A percentile compares a stretch with the other conserved stretches of the same genome.
Conservation (phyloP, 1,284 basidiomycete species). For the Phellinidium pouzarii region DNA sequence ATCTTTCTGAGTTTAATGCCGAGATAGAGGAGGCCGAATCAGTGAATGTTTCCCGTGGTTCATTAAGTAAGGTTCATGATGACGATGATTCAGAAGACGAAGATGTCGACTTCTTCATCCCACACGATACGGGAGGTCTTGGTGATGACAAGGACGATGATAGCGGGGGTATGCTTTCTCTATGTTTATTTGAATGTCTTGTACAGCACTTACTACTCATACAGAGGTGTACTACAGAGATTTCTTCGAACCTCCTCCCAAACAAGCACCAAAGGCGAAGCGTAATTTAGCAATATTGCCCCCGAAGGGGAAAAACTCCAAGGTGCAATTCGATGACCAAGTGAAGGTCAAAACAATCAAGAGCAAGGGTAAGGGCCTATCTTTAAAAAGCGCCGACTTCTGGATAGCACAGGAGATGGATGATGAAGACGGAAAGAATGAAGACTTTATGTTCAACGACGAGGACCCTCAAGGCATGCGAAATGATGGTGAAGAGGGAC, state of each 20-base stretch:
- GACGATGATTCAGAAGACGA: constrained; percentile 40
- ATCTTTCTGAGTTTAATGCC: constrained; percentile 83
- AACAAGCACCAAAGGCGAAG: constrained; percentile 22
- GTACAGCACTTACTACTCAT: constrained; percentile 13
- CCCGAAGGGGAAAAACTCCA: constrained; percentile 23
- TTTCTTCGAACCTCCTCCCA: constrained; percentile 61
- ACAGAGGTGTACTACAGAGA: constrained; percentile 62
- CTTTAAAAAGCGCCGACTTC: constrained; percentile 33
- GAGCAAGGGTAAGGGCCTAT: constrained; percentile 54
- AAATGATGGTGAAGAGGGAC: constrained; percentile 28
- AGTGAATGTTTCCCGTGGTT: constrained; percentile 52
- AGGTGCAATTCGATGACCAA: constrained; percentile 75
- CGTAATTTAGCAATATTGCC: constrained; percentile 17
- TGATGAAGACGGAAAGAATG: constrained; percentile 22
- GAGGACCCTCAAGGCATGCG: constrained; percentile 22
- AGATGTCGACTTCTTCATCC: constrained; percentile 66
- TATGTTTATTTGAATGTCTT: constrained; percentile 6
- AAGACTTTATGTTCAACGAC: constrained; percentile 6
- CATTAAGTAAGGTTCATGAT: constrained; percentile 50
- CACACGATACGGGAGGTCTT: constrained; percentile 33
- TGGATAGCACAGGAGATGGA: constrained; percentile 24
- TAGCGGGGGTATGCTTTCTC: constrained; percentile 34
- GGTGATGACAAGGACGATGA: constrained; percentile 36
- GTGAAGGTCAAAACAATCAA: constrained; percentile 77
- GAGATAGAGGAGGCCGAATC: constrained; percentile 81